Evolutionary conservation across 2,329 filamentous ascomycete genomes (phyloP).

Genomic region (Penicillium sclerotigenum): DNA sequence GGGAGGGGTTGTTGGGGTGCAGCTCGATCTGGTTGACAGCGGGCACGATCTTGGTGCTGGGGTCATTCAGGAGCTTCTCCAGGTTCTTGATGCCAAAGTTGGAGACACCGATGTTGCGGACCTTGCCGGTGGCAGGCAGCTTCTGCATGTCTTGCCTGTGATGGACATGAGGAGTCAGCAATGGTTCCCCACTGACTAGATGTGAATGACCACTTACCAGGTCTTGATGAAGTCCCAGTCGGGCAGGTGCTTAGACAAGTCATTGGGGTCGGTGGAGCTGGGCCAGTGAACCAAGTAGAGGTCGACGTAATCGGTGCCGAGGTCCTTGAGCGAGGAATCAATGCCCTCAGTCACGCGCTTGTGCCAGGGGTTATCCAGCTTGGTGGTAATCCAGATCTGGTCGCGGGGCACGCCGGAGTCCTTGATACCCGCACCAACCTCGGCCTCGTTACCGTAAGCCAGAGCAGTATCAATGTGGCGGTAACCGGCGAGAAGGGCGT

Average conservation of each 20-base stretch:
- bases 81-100: constrained; percentile 82
- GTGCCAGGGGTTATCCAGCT: constrained; percentile 65
- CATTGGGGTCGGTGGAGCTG: constrained; percentile 51
- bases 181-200: background rate
- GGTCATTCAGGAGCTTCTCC: constrained; percentile 68
- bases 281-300: constrained; percentile 72
- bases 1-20: constrained; percentile 70
- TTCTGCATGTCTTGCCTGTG: constrained; percentile 43
- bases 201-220: constrained; percentile 40
- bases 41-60: constrained; percentile 55
- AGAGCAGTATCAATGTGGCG: constrained; percentile 54
- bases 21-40: constrained; percentile 54
- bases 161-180: background rate
- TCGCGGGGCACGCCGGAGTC: constrained; percentile 64
- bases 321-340: constrained; percentile 60
- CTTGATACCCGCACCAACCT: constrained; percentile 64
- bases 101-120: constrained; percentile 77
- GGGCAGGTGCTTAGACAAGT: constrained; percentile 59
- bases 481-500: constrained; percentile 52
- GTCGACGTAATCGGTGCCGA: constrained; percentile 66
- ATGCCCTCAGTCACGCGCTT: constrained; percentile 61
- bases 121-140: constrained; percentile 55
- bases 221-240: constrained; percentile 85
- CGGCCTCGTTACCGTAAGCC: constrained; percentile 62
- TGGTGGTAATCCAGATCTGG: constrained; percentile 67